Conservation (phyloP, 805 yeast genomes). For the Ascoidea tarda region DNA sequence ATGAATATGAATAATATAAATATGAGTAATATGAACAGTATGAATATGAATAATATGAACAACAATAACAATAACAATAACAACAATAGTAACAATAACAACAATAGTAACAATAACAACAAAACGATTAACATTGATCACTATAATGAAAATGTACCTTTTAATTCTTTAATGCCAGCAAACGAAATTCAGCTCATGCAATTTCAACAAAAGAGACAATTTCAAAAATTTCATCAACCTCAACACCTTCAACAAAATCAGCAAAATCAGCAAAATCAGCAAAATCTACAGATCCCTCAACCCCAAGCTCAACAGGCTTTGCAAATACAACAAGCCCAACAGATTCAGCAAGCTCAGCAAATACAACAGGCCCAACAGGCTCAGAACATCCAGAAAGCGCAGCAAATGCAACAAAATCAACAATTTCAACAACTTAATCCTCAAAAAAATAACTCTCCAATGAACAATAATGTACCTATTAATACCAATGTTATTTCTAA, state of each 20-base stretch:
- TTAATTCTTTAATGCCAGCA: not conserved
- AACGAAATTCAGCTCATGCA: not conserved
- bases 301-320: constrained; percentile 4
- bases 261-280: constrained; percentile 1
- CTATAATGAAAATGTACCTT: not conserved
- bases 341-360: not conserved
- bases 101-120: not conserved
- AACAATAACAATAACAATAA: not conserved
- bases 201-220: not conserved
- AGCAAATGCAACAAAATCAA: no score
- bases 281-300: not conserved
- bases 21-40: not conserved
- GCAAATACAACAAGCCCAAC: not conserved
- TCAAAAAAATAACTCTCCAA: no score
- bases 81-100: not conserved
- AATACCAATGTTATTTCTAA: no score
- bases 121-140: not conserved
- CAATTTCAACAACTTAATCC: no score
- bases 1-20: no score
- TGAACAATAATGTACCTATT: no score
- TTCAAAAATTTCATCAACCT: not conserved
- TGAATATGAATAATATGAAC: no score
- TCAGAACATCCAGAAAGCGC: no score
- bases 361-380: not conserved
- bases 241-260: not conserved